Percentiles rank a stretch among this genome's conserved stretches.
Conservation (phyloP, 106 monocot genomes). For the Ottelia alismoides region DNA sequence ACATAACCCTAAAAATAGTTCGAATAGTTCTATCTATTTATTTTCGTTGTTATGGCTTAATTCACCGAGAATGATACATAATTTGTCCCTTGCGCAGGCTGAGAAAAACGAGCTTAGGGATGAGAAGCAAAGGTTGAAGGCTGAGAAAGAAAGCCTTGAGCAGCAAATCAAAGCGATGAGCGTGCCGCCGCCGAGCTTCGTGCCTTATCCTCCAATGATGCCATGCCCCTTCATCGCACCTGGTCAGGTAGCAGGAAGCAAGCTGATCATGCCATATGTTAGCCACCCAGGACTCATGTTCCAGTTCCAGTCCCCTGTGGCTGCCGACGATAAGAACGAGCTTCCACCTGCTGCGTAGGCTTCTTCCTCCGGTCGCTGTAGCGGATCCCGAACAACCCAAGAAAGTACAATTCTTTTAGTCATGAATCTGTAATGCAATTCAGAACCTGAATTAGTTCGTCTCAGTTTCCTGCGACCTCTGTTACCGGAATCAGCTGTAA, state of each 20-base stretch:
- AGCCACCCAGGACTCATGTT: conserved; percentile 86
- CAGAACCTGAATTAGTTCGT: too few relatives aligned
- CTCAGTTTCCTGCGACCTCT: too few relatives aligned
- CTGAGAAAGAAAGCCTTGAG: conserved; percentile 68
- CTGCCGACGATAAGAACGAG: conserved; percentile 33
- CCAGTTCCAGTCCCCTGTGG: conserved; percentile 78
- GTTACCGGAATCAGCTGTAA: too few relatives aligned
- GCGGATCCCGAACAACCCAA: too few relatives aligned
- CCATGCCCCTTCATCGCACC: conserved; percentile 50
- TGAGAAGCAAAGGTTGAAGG: conserved; percentile 61
- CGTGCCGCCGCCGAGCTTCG: conserved; percentile 25
- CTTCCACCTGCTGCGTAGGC: conserved; percentile 11
- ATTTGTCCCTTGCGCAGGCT: conserved; percentile 15
- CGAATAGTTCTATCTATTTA: neutral
- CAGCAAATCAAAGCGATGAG: conserved; percentile 57
- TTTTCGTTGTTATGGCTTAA: neutral
- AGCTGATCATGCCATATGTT: conserved; percentile 62
- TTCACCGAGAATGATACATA: neutral
- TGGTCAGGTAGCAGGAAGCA: conserved; percentile 36
- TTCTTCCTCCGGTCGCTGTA: too few relatives aligned
- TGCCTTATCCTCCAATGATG: conserved; percentile 36
- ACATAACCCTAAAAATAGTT: too few relatives aligned
- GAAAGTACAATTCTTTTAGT: too few relatives aligned
- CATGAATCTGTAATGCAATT: too few relatives aligned
- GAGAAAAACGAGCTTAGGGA: conserved; percentile 82